Evolutionary conservation across 805 yeast genomes (phyloP).

Genomic region (Saccharomycopsis sp.): DNA sequence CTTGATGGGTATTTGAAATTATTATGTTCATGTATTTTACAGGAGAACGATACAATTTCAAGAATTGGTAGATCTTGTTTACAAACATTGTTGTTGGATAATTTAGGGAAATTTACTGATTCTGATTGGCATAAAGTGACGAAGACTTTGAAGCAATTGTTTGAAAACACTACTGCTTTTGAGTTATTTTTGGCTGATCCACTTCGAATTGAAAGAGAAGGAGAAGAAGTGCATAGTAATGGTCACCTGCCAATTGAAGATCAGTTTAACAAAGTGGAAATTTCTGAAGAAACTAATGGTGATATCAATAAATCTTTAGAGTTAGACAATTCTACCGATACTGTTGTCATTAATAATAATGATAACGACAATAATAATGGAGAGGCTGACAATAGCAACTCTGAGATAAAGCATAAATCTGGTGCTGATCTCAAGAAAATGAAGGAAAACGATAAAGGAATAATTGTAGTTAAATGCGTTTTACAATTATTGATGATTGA

Average conservation of each 20-base stretch:
- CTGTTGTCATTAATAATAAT: not conserved
- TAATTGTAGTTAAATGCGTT: conserved; percentile 88
- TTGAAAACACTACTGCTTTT: conserved; percentile 76
- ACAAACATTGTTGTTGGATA: conserved; percentile 70
- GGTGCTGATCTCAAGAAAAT: conserved; percentile 34
- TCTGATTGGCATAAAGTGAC: conserved; percentile 73
- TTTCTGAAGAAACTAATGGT: conserved; percentile 15
- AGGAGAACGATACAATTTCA: conserved; percentile 94
- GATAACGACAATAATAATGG: not conserved
- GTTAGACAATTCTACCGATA: not conserved
- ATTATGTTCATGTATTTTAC: conserved; percentile 83
- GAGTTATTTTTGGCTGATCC: conserved; percentile 70
- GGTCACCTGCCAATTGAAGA: conserved; percentile 1
- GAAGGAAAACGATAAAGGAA: conserved; percentile 51
- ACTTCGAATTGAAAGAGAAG: conserved; percentile 10
- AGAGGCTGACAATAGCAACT: too few species aligned
- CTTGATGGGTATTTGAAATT: conserved; percentile 73
- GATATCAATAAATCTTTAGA: not conserved
- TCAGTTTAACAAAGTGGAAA: conserved; percentile 5
- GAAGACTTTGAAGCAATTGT: conserved; percentile 57
- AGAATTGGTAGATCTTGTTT: conserved; percentile 89
- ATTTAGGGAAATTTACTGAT: conserved; percentile 52
- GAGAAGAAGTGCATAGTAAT: conserved; percentile 2
- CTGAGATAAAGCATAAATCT: too few species aligned
- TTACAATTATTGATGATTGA: conserved; percentile 86